Percentiles rank a stretch among this genome's conserved stretches.
These are phyloP conservation scores for Shiraia sp. DNA, from an alignment of 2,329 filamentous ascomycete species.

Conservation along the genomic window DNA sequence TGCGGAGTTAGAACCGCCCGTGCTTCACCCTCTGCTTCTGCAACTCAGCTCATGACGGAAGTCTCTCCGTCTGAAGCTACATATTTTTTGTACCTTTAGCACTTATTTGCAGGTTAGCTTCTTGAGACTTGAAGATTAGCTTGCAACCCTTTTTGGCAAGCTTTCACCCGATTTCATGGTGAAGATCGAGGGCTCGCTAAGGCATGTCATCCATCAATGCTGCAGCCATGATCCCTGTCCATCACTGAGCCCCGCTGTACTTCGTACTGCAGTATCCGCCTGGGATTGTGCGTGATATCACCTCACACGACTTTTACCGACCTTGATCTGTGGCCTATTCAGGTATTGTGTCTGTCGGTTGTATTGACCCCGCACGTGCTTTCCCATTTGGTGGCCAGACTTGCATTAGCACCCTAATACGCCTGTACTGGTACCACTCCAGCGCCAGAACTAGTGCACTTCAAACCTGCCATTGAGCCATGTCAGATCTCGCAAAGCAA, in stretches of 20 bases:
- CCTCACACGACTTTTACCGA: no score
- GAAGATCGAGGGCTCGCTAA: no score
- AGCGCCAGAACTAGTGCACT: conserved; percentile 7
- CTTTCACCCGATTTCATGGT: no score
- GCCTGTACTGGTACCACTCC: neutral
- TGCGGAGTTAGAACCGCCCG: conserved; percentile 8
- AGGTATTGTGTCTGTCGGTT: neutral
- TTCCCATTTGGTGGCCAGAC: neutral
- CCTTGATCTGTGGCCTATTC: neutral
- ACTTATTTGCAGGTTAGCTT: no score
- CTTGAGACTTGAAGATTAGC: no score
- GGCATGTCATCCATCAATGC: conserved; percentile 1
- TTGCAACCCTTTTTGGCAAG: neutral
- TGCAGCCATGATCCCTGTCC: conserved; percentile 12
- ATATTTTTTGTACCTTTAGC: no score
- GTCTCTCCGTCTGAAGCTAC: neutral
- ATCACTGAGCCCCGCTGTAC: conserved; percentile 6
- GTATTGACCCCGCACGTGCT: neutral
- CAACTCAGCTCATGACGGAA: conserved; percentile 1
- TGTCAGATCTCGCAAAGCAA: conserved; percentile 80
- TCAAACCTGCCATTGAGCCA: conserved; percentile 42
- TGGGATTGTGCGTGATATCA: no score
- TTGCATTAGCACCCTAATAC: conserved; percentile 1
- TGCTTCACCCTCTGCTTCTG: neutral
- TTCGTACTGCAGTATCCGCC: no score